Conservation (phyloP, 768 basidiomycete genomes). For the Leccinum subtestaceum region DNA sequence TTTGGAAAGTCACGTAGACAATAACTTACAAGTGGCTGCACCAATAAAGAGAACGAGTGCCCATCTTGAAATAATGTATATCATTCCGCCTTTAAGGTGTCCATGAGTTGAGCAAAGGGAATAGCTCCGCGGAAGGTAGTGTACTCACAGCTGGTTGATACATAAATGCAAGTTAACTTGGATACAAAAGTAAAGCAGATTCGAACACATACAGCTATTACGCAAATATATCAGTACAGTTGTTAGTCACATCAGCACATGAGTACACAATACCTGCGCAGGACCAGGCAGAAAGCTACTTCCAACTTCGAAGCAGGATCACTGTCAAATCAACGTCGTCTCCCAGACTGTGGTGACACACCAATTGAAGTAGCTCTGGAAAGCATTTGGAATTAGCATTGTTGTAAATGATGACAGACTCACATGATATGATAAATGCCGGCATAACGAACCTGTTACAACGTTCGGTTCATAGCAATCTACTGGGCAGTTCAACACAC, state of each 20-base stretch:
- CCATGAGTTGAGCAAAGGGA: not conserved
- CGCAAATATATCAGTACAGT: not conserved
- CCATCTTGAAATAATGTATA: not conserved
- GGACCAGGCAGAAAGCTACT: not conserved
- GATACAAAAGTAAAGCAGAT: not conserved
- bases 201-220: not conserved
- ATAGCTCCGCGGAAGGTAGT: not conserved
- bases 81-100: not conserved
- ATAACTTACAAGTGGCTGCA: not conserved
- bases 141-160: not conserved
- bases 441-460: slow-evolving; percentile 10
- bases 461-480: not conserved
- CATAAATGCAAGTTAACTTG: too few species aligned
- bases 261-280: too few species aligned
- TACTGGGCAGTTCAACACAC: not conserved
- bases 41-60: not conserved
- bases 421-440: slow-evolving; percentile 9
- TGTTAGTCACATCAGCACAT: not conserved
- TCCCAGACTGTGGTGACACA: not conserved
- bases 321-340: not conserved
- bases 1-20: not conserved
- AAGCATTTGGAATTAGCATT: not conserved
- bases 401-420: not conserved
- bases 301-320: not conserved
- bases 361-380: not conserved